These are phyloP conservation scores for Didymosphaeria variabile DNA, from an alignment of 2,329 filamentous ascomycete genomes.

Conservation along the genomic window DNA sequence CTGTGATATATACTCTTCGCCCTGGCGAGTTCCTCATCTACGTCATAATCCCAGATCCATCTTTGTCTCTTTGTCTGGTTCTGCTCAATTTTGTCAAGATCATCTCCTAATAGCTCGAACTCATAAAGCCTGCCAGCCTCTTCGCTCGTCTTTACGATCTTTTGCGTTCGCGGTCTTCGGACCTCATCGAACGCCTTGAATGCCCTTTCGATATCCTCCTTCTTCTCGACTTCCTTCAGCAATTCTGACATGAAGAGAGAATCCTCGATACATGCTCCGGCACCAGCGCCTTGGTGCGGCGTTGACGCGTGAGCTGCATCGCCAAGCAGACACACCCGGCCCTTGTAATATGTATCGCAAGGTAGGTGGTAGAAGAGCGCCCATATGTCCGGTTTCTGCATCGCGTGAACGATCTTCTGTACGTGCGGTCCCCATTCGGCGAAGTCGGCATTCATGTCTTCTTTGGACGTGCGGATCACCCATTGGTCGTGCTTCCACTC, in stretches of 20 bases:
- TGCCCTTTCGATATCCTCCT: constrained; percentile 44
- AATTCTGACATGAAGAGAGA: constrained; percentile 47
- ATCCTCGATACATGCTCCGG: constrained; percentile 66
- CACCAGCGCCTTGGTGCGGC: constrained; percentile 65
- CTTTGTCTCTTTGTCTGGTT: constrained; percentile 42
- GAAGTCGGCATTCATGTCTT: constrained; percentile 44
- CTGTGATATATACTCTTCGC: constrained; percentile 39
- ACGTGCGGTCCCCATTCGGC: constrained; percentile 41
- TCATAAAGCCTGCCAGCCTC: constrained; percentile 51
- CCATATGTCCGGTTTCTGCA: constrained; percentile 65
- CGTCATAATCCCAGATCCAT: constrained; percentile 55
- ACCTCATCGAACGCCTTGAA: constrained; percentile 43
- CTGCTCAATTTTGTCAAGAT: constrained; percentile 49
- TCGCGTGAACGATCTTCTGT: constrained; percentile 42
- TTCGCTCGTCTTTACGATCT: constrained; percentile 39
- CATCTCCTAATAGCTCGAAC: constrained; percentile 49
- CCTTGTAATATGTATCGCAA: constrained; percentile 55
- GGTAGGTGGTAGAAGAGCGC: constrained; percentile 65
- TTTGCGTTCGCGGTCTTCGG: constrained; percentile 39
- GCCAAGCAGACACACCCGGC: constrained; percentile 60
- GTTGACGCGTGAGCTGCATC: constrained; percentile 66
- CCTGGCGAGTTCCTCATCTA: constrained; percentile 45
- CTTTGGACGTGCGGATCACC: constrained; percentile 45
- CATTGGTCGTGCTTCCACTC: constrained; percentile 46
- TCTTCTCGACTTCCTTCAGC: constrained; percentile 37